Percentiles rank a stretch among this genome's conserved stretches.
phyloP scores from a whole-genome alignment of 2,329 filamentous ascomycete species.

The Colletotrichum endophyticum region DNA sequence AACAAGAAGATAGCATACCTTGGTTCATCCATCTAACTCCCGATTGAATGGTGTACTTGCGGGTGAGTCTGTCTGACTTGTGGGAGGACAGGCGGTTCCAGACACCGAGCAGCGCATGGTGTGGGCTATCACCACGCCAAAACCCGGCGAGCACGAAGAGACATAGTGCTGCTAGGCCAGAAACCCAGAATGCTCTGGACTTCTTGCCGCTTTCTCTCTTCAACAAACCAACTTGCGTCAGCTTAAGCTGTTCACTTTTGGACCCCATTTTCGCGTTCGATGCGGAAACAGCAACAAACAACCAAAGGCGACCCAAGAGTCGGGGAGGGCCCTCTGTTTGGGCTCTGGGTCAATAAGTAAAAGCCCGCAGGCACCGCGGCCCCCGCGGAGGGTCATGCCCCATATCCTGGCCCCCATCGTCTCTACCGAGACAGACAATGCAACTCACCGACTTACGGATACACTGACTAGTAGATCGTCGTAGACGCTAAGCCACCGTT shows the following conservation, averaged over 20 bases:
- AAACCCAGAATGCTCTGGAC: background rate
- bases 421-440: background rate
- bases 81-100: background rate
- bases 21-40: conserved; percentile 15
- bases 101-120: background rate
- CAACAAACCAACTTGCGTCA: background rate
- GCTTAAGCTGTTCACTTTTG: background rate
- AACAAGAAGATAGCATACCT: background rate
- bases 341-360: background rate
- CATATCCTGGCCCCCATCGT: background rate
- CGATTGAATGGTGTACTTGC: background rate
- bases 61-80: background rate
- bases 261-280: background rate
- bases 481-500: background rate
- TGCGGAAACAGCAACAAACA: background rate
- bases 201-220: background rate
- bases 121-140: background rate
- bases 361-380: background rate
- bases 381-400: background rate
- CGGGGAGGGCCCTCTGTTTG: background rate
- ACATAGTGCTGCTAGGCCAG: background rate
- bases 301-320: background rate
- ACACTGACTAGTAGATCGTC: background rate
- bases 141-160: background rate
- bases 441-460: background rate